These are phyloP conservation scores for Fusarium goolgardi DNA, from an alignment of 2,329 filamentous ascomycete genomes.

Conservation along the genomic window DNA sequence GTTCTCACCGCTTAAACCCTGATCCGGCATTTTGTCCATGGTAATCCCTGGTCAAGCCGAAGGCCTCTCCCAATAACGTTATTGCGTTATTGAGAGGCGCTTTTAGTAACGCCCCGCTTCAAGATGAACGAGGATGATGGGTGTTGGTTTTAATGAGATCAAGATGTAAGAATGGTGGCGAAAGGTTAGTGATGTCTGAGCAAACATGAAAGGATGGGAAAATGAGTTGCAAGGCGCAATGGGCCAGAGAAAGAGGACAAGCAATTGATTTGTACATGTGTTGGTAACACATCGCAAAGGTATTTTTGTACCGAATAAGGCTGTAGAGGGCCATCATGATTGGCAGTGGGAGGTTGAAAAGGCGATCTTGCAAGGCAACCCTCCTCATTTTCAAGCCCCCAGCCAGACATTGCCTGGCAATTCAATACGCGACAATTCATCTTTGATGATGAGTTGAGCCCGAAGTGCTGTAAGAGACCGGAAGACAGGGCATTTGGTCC, in stretches of 20 bases:
- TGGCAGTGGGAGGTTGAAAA: constrained; percentile 33
- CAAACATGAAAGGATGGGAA: constrained; percentile 16
- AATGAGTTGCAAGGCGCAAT: constrained; percentile 14
- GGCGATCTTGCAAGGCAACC: constrained; percentile 27
- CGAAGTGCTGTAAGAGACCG: not conserved
- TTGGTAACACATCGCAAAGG: constrained; percentile 21
- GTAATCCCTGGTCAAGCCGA: constrained; percentile 6
- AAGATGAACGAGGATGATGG: constrained; percentile 19
- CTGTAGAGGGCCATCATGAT: constrained; percentile 27
- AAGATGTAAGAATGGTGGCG: constrained; percentile 15
- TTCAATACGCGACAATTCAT: constrained; percentile 8
- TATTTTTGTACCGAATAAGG: constrained; percentile 32
- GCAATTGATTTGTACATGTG: constrained; percentile 16
- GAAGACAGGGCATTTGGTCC: constrained; percentile 10
- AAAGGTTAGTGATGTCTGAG: constrained; percentile 7
- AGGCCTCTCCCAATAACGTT: constrained; percentile 30
- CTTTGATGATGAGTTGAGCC: not conserved
- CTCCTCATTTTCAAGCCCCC: constrained; percentile 38
- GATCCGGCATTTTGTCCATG: constrained; percentile 15
- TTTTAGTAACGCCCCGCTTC: constrained; percentile 29
- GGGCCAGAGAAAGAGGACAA: constrained; percentile 10
- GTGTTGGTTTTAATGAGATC: constrained; percentile 14
- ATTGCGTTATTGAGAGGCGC: constrained; percentile 22
- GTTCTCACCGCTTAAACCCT: constrained; percentile 4
- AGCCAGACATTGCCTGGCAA: constrained; percentile 1